Evolutionary conservation across 2,329 filamentous ascomycete species (phyloP).

Genomic region (Monilinia polystroma): DNA sequence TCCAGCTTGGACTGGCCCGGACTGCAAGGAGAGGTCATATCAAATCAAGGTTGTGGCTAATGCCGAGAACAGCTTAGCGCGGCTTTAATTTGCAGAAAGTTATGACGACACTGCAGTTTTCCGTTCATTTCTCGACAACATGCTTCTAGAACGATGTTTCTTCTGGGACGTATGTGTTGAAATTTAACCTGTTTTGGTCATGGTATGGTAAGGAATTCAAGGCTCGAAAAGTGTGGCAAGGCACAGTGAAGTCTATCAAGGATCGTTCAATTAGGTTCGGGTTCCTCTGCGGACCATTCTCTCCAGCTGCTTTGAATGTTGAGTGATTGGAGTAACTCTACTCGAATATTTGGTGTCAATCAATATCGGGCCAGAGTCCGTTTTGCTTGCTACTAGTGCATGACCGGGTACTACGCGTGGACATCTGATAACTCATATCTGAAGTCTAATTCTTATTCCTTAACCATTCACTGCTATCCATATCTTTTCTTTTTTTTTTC

Average conservation of each 20-base stretch:
- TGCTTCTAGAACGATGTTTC: neutral
- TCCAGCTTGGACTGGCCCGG: too few relatives aligned
- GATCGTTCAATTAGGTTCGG: neutral
- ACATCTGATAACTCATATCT: slow-evolving; percentile 1
- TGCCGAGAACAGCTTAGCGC: neutral
- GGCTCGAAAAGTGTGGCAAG: slow-evolving; percentile 3
- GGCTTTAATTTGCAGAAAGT: neutral
- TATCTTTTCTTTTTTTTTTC: neutral
- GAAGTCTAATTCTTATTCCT: neutral
- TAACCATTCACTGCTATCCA: slow-evolving; percentile 1
- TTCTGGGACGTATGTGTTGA: neutral
- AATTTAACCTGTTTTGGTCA: neutral
- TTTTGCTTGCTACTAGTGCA: neutral
- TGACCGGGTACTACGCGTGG: neutral
- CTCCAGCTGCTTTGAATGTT: slow-evolving; percentile 1
- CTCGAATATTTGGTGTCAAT: neutral
- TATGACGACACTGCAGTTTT: neutral
- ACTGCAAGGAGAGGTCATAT: too few relatives aligned
- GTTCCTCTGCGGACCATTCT: neutral
- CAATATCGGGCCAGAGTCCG: neutral
- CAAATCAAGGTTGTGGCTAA: slow-evolving; percentile 15
- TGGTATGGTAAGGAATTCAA: neutral
- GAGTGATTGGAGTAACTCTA: neutral
- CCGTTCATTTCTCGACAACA: too few relatives aligned
- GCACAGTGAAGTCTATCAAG: neutral